phyloP scores from a whole-genome alignment of 1,139 yeast genomes.

The Eremothecium sinecaudum region DNA sequence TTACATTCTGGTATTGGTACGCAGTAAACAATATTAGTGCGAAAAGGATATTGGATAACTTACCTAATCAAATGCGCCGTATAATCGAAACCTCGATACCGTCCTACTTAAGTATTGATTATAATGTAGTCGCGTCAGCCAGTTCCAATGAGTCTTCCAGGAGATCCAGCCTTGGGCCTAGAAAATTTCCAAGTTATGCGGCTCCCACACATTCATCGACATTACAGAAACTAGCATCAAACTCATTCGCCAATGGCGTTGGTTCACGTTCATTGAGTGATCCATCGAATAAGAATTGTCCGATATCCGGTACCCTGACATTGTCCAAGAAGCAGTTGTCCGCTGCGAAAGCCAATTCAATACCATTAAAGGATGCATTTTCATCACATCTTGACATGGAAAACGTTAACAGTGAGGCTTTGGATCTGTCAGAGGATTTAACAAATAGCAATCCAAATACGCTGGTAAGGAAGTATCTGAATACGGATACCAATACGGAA shows the following conservation, averaged over 20 bases:
- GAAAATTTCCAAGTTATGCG: conserved; percentile 28
- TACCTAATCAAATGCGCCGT: conserved; percentile 42
- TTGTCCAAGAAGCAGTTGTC: conserved; percentile 5
- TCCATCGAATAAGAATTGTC: conserved; percentile 1
- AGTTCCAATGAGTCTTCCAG: conserved; percentile 13
- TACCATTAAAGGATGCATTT: neutral
- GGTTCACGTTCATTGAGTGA: conserved; percentile 24
- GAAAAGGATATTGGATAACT: conserved; percentile 31
- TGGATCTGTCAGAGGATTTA: conserved; percentile 27
- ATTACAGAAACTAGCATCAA: conserved; percentile 13
- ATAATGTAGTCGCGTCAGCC: conserved; percentile 9
- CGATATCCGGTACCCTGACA: neutral
- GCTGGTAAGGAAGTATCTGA: conserved; percentile 23
- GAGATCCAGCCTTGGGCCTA: conserved; percentile 16
- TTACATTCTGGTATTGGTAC: conserved; percentile 62
- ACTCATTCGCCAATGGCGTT: neutral
- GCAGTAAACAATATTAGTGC: conserved; percentile 40
- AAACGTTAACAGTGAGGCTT: conserved; percentile 3
- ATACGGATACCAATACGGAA: conserved; percentile 7
- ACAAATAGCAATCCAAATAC: conserved; percentile 20
- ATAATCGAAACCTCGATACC: conserved; percentile 53
- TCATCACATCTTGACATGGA: neutral
- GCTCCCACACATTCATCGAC: conserved; percentile 28
- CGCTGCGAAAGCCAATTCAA: neutral
- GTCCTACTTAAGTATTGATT: conserved; percentile 23